Conservation (phyloP, 225 moss, liverwort and hornwort genomes). For the Sphagnum tenellum region DNA sequence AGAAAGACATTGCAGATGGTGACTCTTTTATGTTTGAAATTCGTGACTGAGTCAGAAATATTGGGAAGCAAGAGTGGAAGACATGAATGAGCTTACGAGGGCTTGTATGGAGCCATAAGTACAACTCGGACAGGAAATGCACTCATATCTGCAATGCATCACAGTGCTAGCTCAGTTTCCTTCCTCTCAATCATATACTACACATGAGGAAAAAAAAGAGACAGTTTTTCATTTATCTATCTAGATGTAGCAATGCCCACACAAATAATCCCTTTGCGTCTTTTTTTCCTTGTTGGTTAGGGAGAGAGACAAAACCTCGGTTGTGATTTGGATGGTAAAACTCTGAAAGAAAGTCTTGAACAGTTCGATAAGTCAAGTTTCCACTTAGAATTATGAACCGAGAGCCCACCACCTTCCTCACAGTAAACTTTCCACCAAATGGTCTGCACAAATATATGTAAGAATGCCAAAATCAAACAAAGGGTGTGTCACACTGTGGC, state of each 20-base stretch:
- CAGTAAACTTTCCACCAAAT: constrained; percentile 73
- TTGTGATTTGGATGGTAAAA: constrained; percentile 78
- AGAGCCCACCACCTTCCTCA: constrained; percentile 76
- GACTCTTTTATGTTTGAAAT: too few relatives aligned
- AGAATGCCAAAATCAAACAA: too few relatives aligned
- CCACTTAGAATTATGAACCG: constrained; percentile 88
- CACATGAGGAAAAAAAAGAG: too few relatives aligned
- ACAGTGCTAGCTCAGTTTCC: too few relatives aligned
- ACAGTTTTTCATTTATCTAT: too few relatives aligned
- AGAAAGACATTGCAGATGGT: too few relatives aligned
- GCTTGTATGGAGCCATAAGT: constrained; percentile 92
- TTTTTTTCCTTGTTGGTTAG: neutral
- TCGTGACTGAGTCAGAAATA: too few relatives aligned
- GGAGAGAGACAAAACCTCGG: constrained; percentile 43
- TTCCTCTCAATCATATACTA: too few relatives aligned
- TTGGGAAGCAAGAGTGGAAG: too few relatives aligned
- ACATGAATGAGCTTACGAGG: constrained; percentile 51
- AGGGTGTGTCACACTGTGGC: too few relatives aligned
- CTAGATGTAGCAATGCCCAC: too few relatives aligned
- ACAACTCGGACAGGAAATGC: constrained; percentile 90
- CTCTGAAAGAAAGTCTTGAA: constrained; percentile 80
- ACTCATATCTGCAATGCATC: constrained; percentile 59
- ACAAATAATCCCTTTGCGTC: too few relatives aligned
- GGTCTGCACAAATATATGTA: constrained; percentile 32
- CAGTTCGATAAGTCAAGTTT: constrained; percentile 60